Base-by-base conservation (phyloP, 2,329 filamentous ascomycete genomes). In the Trichoderma atroviride region DNA sequence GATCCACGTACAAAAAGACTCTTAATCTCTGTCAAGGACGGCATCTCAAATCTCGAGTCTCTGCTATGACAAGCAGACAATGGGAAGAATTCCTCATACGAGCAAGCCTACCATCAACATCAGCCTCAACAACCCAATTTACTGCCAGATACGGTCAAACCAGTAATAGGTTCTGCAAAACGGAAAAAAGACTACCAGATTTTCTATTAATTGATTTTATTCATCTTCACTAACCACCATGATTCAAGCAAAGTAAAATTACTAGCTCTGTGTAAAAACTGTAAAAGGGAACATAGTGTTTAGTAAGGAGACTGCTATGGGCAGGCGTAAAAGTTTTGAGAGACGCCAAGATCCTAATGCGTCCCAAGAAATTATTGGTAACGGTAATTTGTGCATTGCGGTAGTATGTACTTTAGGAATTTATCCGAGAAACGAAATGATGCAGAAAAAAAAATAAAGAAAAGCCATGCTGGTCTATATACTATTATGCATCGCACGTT, bases 381-480 rank as follows among this genome's bases (percentile, higher is more conserved):
- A n/a, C n/a, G n/a, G n/a, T n/a, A n/a, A n/a, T n/a, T n/a, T n/a
- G 27, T 27, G 24, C 55, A 40, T 29, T 53, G 50, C 43, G 29
- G 50, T 24, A 22, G 31, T 55, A 62, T 62, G 60, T 62, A 64
- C 61, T 31, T 19, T 55, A 29, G 29, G 22, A 64, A 65, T 53
- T 55, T 33, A 56, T 65, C 13, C 52, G 16, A 59, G 37, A 27
- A 52, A 33, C 22, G 29, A 35, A 64, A 64, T 10, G 7, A 43
- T 2, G 27, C 27, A 2, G 10, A 37, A 47, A 67, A 24, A 47
- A 19, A 61, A 11, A 3, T 40, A 40, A 59, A 13, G 24, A 52
- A 31, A 62, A 69, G 31, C 3, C 43, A 58, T 56, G 53, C 53
- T 47, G 6, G 40, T 62, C 56, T 61, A 68, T 68, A 29, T 68